phyloP scores from a whole-genome alignment of 148 eudicot genomes.

The Chenopodium suecicum region DNA sequence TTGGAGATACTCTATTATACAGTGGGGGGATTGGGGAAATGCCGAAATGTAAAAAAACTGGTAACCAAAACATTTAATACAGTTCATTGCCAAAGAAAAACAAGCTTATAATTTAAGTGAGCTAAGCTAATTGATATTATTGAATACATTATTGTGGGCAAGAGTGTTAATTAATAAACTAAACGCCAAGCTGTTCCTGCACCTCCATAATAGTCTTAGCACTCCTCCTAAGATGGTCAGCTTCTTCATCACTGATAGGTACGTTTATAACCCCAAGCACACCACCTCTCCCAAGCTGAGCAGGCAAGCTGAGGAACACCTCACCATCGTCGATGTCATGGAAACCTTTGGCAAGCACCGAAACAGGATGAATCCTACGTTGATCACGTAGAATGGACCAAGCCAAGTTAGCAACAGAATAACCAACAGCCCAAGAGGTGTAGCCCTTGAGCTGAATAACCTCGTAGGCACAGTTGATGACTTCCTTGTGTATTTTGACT shows the following conservation, averaged over 20 bases:
- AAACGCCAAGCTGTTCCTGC: slow-evolving; percentile 67
- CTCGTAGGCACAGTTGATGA: slow-evolving; percentile 81
- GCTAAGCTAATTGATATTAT: no score
- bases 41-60: no score
- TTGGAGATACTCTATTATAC: no score
- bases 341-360: slow-evolving; percentile 78
- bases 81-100: no score
- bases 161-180: background rate
- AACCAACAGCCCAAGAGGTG: slow-evolving; percentile 98
- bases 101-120: no score
- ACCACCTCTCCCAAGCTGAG: slow-evolving; percentile 81
- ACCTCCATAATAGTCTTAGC: slow-evolving; percentile 71
- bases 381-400: slow-evolving; percentile 73
- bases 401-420: slow-evolving; percentile 82
- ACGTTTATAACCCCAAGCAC: slow-evolving; percentile 73
- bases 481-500: slow-evolving; percentile 73
- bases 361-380: slow-evolving; percentile 77
- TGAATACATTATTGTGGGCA: no score
- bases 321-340: slow-evolving; percentile 68
- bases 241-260: slow-evolving; percentile 73
- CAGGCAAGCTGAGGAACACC: slow-evolving; percentile 85
- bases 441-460: slow-evolving; percentile 89
- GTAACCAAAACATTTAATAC: no score
- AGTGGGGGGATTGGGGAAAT: no score
- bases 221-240: slow-evolving; percentile 48